Percentiles rank a stretch among this genome's conserved stretches.
phyloP scores from a whole-genome alignment of 495 filamentous ascomycete genomes.

The Ascobolus immersus region DNA sequence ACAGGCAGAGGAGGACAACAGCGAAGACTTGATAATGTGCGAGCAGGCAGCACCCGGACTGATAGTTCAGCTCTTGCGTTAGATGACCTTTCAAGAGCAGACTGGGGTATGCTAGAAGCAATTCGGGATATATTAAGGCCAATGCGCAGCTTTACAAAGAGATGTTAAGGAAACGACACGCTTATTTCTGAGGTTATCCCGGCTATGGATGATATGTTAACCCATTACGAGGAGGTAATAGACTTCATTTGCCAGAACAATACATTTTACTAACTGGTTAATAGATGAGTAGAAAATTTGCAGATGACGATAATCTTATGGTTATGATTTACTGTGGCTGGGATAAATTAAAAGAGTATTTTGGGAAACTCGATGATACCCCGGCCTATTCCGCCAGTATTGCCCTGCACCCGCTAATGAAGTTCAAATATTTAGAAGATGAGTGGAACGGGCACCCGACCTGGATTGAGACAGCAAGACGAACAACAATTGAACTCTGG shows the following conservation, averaged over 20 bases:
- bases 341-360: constrained; percentile 1
- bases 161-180: background rate
- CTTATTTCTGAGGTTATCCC: constrained; percentile 1
- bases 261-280: background rate
- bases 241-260: too few species aligned
- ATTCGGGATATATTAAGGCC: constrained; percentile 2
- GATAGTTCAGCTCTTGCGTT: too few species aligned
- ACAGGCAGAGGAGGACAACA: too few species aligned
- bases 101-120: constrained; percentile 4
- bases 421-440: constrained; percentile 3
- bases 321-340: constrained; percentile 1
- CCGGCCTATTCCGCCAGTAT: background rate
- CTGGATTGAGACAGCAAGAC: too few species aligned
- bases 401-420: constrained; percentile 1
- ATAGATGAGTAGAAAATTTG: too few species aligned
- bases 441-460: background rate
- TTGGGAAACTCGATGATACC: background rate
- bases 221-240: background rate
- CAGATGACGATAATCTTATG: background rate
- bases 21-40: background rate
- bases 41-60: too few species aligned
- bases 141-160: background rate
- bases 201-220: background rate
- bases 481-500: too few species aligned
- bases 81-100: background rate